Evolutionary conservation across 1,284 basidiomycete genomes (phyloP).

Genomic region (Takashimella tepidaria): DNA sequence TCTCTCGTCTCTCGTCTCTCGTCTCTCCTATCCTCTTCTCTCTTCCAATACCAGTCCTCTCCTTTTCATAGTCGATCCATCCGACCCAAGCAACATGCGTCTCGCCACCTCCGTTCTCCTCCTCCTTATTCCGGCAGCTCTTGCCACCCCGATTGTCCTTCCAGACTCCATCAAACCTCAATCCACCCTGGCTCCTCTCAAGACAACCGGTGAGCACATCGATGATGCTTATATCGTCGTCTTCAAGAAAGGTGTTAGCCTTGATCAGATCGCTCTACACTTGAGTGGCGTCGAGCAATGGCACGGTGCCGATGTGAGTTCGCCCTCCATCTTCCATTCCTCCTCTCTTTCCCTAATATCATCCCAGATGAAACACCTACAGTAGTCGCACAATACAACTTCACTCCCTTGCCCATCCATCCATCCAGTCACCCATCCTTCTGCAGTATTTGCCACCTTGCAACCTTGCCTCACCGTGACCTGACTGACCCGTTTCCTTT

Average conservation of each 20-base stretch:
- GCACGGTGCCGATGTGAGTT: conserved; percentile 48
- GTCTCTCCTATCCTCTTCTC: conserved; percentile 1
- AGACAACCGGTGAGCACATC: conserved; percentile 54
- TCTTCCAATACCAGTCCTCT: background rate
- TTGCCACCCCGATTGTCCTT: conserved; percentile 37
- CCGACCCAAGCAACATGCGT: conserved; percentile 23
- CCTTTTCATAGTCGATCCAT: conserved; percentile 3
- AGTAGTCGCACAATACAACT: background rate
- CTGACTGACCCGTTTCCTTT: conserved; percentile 5
- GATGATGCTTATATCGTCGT: conserved; percentile 88
- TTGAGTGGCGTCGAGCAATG: conserved; percentile 46
- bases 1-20: background rate
- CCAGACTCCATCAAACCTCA: conserved; percentile 9
- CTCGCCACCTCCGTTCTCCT: conserved; percentile 27
- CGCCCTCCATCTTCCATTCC: conserved; percentile 7
- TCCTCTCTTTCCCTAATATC: background rate
- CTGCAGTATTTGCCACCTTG: background rate
- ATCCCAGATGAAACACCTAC: background rate
- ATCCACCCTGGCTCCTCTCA: conserved; percentile 34
- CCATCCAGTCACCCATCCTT: background rate
- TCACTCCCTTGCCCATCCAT: background rate
- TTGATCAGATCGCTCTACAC: conserved; percentile 62
- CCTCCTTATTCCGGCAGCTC: conserved; percentile 32
- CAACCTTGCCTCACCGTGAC: background rate
- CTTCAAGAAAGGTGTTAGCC: conserved; percentile 65